Conservation (phyloP, 495 filamentous ascomycete genomes). For the Neurospora sublineolata region DNA sequence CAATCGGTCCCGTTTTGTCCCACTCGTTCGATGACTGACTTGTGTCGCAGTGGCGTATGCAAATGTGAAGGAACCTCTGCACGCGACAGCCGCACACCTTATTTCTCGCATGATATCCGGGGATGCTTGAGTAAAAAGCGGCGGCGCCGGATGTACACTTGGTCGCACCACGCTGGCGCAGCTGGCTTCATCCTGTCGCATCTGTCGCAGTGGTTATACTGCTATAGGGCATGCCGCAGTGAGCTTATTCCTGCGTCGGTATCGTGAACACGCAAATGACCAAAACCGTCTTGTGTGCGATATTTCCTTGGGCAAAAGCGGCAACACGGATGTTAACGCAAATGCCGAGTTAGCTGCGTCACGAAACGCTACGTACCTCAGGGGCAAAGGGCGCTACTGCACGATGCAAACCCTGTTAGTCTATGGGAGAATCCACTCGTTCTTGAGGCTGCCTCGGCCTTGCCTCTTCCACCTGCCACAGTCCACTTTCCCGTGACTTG, state of each 20-base stretch:
- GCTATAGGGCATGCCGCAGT: not conserved
- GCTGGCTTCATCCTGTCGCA: not conserved
- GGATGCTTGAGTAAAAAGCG: not conserved
- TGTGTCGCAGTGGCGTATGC: not conserved
- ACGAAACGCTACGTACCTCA: not conserved
- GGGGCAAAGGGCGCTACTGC: not conserved
- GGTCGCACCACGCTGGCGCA: not conserved
- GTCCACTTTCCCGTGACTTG: not conserved
- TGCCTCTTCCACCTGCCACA: not conserved
- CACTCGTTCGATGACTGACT: not conserved
- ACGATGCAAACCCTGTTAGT: not conserved
- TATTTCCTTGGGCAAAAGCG: not conserved
- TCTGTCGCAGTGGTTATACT: not conserved
- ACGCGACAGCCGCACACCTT: not conserved
- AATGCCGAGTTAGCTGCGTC: not conserved
- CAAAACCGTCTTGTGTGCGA: not conserved
- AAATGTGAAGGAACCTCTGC: not conserved
- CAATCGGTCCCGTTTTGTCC: not conserved
- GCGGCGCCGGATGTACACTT: not conserved
- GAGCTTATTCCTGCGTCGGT: not conserved
- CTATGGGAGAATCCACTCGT: not conserved
- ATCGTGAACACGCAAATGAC: not conserved
- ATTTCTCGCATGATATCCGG: not conserved
- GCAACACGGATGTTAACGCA: not conserved
- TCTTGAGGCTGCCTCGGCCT: not conserved